A percentile compares a stretch with the other conserved stretches of the same genome.
Conservation (phyloP, 345 rosid species). For the Hibiscus mutabilis region DNA sequence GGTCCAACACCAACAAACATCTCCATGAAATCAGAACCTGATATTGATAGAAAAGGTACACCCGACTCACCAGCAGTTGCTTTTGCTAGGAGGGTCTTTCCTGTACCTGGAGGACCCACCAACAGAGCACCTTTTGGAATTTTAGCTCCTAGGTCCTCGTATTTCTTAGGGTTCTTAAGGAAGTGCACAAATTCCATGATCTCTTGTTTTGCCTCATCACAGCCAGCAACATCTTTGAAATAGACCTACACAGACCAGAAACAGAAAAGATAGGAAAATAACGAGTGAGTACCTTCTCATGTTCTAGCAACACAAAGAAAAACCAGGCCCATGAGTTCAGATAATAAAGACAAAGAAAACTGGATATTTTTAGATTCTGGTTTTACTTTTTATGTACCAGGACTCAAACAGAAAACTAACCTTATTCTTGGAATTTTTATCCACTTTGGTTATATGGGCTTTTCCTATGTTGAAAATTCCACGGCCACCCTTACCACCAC, state of each 20-base stretch:
- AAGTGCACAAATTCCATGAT: conserved; percentile 97
- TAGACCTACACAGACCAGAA: conserved; percentile 40
- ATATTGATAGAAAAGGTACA: conserved; percentile 86
- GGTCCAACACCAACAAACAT: conserved; percentile 99
- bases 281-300: background rate
- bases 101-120: conserved; percentile 97
- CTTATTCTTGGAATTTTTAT: conserved; percentile 90
- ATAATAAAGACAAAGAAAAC: background rate
- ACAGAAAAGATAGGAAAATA: background rate
- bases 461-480: conserved; percentile 96
- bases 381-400: background rate
- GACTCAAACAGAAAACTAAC: conserved; percentile 24
- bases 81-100: conserved; percentile 96
- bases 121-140: conserved; percentile 93
- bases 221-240: conserved; percentile 96
- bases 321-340: background rate
- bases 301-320: background rate
- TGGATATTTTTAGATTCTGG: background rate
- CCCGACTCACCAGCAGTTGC: conserved; percentile 96
- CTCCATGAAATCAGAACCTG: conserved; percentile 98
- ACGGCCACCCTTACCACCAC: conserved; percentile 73
- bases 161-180: conserved; percentile 85
- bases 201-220: conserved; percentile 98
- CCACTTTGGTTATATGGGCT: conserved; percentile 76
- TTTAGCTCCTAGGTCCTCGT: conserved; percentile 91